Base-by-base conservation (phyloP, 129 eudicot species). In the Heracleum sosnowskyi region DNA sequence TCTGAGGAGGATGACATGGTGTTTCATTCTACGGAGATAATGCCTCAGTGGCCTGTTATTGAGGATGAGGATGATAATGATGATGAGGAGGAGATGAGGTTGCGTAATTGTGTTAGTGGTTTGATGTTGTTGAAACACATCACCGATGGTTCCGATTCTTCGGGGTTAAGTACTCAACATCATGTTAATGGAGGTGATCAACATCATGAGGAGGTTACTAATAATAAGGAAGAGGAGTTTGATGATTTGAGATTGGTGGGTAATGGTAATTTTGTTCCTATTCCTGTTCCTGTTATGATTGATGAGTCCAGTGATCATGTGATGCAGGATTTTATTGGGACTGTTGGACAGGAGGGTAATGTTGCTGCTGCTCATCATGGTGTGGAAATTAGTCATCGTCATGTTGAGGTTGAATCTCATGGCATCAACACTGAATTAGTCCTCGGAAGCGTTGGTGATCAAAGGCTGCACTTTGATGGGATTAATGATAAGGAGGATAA, bases 21-120 rank as follows among this genome's bases (percentile, higher is more conserved):
- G 76, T 51, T 78, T 41, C 89, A 87, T 83, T 78, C 85, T 69
- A 39, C 74, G 0, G 33, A 80, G 81, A 42, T 39, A 24, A 24
- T 90, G 82, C 71, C 55, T 0, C 78, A 80, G 15, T 90, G 92
- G 96, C 28, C 82, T 11, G 86, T 80, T 47, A 86, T 0, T 28
- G 69, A 33, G 10, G 37, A 68, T 39, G 42, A 39, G 0, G 42
- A 36, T 1, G 39, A 1, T 33, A 40, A 66, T 8, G 72, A 31
- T 33, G 73, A 68, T 0, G 81, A 82, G 1, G 86, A 77, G 74
- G 83, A 82, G 17, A 79, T 62, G 15, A 75, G 49, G 57, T 69
- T 84, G 10, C 76, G 33, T 11, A 83, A 79, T 17, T 88, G 86
- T 2, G 91, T 51, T 29, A 76, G 71, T 46, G 81, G 78, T 35